Evolutionary conservation across 164 flowering plant species (phyloP).

Genomic region (Chimonanthus praecox): DNA sequence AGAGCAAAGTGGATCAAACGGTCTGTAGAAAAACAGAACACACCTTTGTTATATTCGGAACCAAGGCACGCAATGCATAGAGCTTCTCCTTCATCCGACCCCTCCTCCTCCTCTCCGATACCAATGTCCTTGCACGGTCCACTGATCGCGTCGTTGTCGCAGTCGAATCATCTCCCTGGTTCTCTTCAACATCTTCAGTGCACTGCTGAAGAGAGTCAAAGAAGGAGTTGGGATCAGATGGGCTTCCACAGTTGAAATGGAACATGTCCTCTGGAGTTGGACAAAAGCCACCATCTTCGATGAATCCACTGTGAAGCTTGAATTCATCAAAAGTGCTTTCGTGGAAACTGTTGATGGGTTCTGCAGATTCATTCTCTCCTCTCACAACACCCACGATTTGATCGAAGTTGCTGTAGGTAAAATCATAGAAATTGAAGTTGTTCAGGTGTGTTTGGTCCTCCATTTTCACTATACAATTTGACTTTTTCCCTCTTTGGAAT

Average conservation of each 20-base stretch:
- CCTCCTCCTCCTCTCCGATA: conserved; percentile 69
- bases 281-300: conserved; percentile 11
- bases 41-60: conserved; percentile 90
- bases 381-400: conserved; percentile 38
- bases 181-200: conserved; percentile 26
- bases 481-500: no score
- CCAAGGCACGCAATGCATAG: conserved; percentile 70
- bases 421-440: conserved; percentile 21
- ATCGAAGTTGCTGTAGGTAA: conserved; percentile 33
- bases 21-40: background rate
- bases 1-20: background rate
- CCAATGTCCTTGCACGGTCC: conserved; percentile 59
- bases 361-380: conserved; percentile 27
- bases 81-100: conserved; percentile 87
- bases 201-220: conserved; percentile 16
- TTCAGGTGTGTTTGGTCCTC: conserved; percentile 4
- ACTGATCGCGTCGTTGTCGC: conserved; percentile 22
- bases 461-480: background rate
- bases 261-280: conserved; percentile 14
- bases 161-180: conserved; percentile 40
- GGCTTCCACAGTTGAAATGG: conserved; percentile 8
- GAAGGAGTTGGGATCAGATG: conserved; percentile 16
- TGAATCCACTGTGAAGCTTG: conserved; percentile 14
- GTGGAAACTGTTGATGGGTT: conserved; percentile 4
- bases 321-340: conserved; percentile 5